A percentile compares a stretch with the other conserved stretches of the same genome.
phyloP scores from a whole-genome alignment of 2,329 filamentous ascomycete genomes.

The Neonectria sp. region DNA sequence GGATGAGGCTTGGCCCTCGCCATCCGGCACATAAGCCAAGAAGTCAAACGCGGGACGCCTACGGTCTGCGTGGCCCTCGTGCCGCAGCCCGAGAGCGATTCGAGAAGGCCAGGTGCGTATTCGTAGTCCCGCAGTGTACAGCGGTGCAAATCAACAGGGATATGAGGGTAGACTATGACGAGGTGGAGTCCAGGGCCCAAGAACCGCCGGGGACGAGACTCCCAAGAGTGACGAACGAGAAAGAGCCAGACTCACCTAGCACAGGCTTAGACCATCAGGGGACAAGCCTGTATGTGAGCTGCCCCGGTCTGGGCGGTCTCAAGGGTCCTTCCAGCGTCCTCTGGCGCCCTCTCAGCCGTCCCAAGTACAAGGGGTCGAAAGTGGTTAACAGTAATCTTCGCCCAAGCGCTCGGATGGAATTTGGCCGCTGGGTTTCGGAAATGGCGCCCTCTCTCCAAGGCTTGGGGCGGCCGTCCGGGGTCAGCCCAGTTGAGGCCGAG shows the following conservation, averaged over 20 bases:
- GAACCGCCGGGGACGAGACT: not conserved
- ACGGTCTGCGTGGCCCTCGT: conserved; percentile 20
- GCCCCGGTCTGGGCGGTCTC: too few relatives aligned
- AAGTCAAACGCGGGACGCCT: conserved; percentile 20
- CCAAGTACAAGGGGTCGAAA: conserved; percentile 3
- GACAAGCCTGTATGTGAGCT: not conserved
- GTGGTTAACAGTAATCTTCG: conserved; percentile 6
- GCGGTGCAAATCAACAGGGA: not conserved
- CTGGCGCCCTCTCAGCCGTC: too few relatives aligned
- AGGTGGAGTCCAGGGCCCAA: not conserved
- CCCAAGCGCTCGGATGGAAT: conserved; percentile 19
- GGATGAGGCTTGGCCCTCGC: conserved; percentile 30
- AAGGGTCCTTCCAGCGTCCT: too few relatives aligned
- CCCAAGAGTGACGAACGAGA: not conserved
- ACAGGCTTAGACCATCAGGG: not conserved
- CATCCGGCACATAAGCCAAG: conserved; percentile 27
- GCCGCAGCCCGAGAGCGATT: conserved; percentile 29
- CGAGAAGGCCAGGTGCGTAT: conserved; percentile 11
- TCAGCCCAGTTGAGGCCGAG: conserved; percentile 22
- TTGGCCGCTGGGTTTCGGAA: conserved; percentile 21
- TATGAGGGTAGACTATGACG: not conserved
- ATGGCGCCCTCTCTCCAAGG: conserved; percentile 1
- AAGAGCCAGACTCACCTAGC: not conserved
- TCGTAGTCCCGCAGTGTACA: not conserved
- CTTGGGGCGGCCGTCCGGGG: conserved; percentile 14